Conservation (phyloP, 306 rosid species). For the Prunus kanzakura region DNA sequence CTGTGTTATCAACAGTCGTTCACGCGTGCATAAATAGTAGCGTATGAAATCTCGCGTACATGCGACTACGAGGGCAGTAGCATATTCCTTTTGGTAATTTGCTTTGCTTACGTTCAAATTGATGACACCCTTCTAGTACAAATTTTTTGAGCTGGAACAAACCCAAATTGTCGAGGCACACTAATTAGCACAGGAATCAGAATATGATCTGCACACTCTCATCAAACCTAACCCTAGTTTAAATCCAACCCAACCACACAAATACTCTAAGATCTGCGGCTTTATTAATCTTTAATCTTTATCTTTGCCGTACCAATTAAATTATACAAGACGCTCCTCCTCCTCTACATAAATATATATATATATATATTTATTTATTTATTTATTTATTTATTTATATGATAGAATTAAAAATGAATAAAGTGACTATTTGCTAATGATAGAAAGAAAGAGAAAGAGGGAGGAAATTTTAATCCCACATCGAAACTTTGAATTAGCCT, state of each 20-base stretch:
- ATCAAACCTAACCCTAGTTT: slow-evolving; percentile 2
- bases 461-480: not conserved
- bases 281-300: not conserved
- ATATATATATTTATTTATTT: not conserved
- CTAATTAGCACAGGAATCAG: slow-evolving; percentile 6
- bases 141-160: slow-evolving; percentile 5
- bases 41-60: no score
- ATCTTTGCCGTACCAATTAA: not conserved
- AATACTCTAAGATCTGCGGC: slow-evolving; percentile 4
- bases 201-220: slow-evolving; percentile 4
- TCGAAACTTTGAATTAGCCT: not conserved
- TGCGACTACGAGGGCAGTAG: not conserved
- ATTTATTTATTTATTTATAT: not conserved
- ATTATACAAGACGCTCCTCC: not conserved
- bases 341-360: not conserved
- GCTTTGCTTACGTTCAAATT: not conserved
- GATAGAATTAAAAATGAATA: not conserved
- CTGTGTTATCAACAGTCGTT: no score
- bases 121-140: not conserved
- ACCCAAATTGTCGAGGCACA: slow-evolving; percentile 4
- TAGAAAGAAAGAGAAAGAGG: not conserved
- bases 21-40: no score
- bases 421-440: slow-evolving; percentile 1
- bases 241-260: not conserved
- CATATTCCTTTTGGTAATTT: not conserved